Evolutionary conservation across 345 rosid genomes (phyloP), one percentile per base, ranked within the genome.

Genomic region (Laguncularia racemosa): DNA sequence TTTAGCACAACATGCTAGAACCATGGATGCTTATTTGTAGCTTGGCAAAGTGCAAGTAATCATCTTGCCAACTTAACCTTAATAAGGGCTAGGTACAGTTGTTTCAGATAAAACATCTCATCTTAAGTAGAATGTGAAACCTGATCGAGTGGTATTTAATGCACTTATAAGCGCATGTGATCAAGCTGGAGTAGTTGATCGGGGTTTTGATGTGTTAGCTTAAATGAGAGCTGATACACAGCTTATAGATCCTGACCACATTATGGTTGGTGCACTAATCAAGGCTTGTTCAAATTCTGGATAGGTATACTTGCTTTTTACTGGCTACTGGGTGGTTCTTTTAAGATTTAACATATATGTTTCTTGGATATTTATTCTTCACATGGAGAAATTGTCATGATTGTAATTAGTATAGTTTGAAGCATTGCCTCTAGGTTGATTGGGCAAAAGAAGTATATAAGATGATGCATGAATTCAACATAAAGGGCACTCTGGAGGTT

Each of bases 71-170:
- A 26, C 2, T 6, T 26, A 2, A 26, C 2, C 6, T 26, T 26
- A 6, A 26, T 2, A 26, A 26, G 28, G n/a, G n/a, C n/a, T n/a
- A n/a, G n/a, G n/a, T n/a, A n/a, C n/a, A n/a, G n/a, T n/a, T n/a
- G n/a, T n/a, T n/a, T n/a, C n/a, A n/a, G n/a, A n/a, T n/a, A n/a
- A n/a, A n/a, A n/a, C n/a, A n/a, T n/a, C n/a, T n/a, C n/a, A n/a
- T n/a, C n/a, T n/a, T n/a, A n/a, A 88, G 95, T 89, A 92, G 98
- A 88, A 89, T 28, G 95, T 92, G 81, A 78, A 89, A 82, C 96
- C 96, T 74, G 98, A 92, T 79, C 91, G 89, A 76, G 98, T 92
- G 75, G 84, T 92, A 55, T 92, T 89, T 78, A 92, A 92, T 73
- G 95, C 96, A 56, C 96, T 92, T 71, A 92, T 92, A 53, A 81